Conservation (phyloP, 2,329 filamentous ascomycete species). For the Apiospora aurea region DNA sequence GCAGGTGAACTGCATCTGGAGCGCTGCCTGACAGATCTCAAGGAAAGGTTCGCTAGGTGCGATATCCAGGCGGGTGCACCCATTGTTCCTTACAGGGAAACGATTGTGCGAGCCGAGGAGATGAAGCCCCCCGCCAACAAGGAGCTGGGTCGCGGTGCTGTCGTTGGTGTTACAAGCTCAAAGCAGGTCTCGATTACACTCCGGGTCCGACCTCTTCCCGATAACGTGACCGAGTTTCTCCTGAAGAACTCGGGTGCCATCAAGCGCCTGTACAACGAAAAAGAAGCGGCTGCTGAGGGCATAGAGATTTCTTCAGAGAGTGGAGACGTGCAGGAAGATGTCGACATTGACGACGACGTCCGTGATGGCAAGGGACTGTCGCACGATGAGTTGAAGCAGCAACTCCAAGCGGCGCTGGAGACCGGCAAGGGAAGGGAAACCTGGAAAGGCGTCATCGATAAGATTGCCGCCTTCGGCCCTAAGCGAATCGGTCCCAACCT, state of each 20-base stretch:
- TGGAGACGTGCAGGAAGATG: slow-evolving; percentile 45
- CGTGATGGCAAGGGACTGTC: slow-evolving; percentile 70
- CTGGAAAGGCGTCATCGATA: slow-evolving; percentile 80
- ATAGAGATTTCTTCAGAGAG: slow-evolving; percentile 32
- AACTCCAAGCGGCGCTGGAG: slow-evolving; percentile 74
- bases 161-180: slow-evolving; percentile 78
- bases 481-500: slow-evolving; percentile 86
- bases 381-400: slow-evolving; percentile 76
- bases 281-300: slow-evolving; percentile 56
- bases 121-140: slow-evolving; percentile 91
- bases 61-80: slow-evolving; percentile 94
- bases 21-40: slow-evolving; percentile 88
- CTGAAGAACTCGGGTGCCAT: slow-evolving; percentile 80
- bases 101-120: slow-evolving; percentile 84
- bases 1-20: slow-evolving; percentile 95
- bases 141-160: slow-evolving; percentile 83
- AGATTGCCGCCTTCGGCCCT: slow-evolving; percentile 90
- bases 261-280: slow-evolving; percentile 79
- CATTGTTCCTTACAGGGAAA: slow-evolving; percentile 95
- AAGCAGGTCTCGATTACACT: slow-evolving; percentile 84
- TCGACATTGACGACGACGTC: slow-evolving; percentile 64
- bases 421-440: slow-evolving; percentile 75
- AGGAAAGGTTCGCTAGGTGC: slow-evolving; percentile 90
- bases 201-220: slow-evolving; percentile 79
- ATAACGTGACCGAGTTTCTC: slow-evolving; percentile 83